Evolutionary conservation across 2,329 filamentous ascomycete genomes (phyloP).

Genomic region (Neodidymelliopsis sp.): DNA sequence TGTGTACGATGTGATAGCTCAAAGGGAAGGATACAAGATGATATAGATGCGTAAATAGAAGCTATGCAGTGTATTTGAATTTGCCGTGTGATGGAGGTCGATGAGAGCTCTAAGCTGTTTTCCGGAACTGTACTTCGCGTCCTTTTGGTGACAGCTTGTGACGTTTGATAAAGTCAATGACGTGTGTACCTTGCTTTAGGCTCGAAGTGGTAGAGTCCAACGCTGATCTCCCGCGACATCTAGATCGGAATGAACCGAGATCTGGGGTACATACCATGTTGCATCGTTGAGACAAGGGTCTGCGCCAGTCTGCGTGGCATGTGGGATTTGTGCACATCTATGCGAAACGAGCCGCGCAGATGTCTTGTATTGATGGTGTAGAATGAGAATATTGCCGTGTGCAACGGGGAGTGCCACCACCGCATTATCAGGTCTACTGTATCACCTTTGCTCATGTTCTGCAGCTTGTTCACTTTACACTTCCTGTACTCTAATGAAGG

Average conservation of each 20-base stretch:
- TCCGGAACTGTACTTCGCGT: background rate
- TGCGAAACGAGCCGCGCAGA: no score
- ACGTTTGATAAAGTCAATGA: constrained; percentile 15
- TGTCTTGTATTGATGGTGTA: no score
- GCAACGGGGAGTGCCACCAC: no score
- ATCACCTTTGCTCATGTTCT: no score
- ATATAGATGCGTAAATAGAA: background rate
- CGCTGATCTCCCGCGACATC: constrained; percentile 11
- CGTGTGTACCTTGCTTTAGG: constrained; percentile 11
- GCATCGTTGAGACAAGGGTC: no score
- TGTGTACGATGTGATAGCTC: background rate
- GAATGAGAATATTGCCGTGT: no score
- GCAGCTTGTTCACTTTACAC: no score
- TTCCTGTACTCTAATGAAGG: no score
- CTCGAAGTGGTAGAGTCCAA: constrained; percentile 11
- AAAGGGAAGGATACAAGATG: background rate
- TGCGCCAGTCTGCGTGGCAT: background rate
- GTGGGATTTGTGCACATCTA: background rate
- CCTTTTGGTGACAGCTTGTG: constrained; percentile 4
- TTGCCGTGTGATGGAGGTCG: background rate
- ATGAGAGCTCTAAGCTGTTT: constrained; percentile 8
- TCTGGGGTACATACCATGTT: no score
- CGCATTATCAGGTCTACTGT: no score
- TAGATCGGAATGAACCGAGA: constrained; percentile 1
- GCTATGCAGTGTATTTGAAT: background rate